Evolutionary conservation across 2,329 filamentous ascomycete genomes (phyloP).

Genomic region (Endothia cerciana): DNA sequence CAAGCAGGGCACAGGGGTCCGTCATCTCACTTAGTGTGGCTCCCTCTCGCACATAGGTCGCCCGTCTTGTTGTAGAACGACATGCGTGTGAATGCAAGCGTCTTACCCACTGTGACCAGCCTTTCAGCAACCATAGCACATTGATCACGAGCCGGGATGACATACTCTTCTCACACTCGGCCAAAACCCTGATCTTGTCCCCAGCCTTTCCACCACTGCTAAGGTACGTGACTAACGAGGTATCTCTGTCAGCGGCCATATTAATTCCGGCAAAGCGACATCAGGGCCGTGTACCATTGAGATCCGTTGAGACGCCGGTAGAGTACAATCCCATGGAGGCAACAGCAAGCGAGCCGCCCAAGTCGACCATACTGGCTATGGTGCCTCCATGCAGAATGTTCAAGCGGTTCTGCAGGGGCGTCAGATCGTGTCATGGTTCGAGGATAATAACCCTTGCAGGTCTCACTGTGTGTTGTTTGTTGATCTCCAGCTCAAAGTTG

Average conservation of each 20-base stretch:
- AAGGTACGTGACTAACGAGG: conserved; percentile 61
- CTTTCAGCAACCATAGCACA: conserved; percentile 7
- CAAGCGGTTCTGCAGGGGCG: conserved; percentile 67
- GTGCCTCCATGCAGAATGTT: conserved; percentile 79
- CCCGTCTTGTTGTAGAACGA: conserved; percentile 63
- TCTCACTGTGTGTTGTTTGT: conserved; percentile 73
- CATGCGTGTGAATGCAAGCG: conserved; percentile 63
- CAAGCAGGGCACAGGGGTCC: not conserved
- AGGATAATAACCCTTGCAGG: not conserved
- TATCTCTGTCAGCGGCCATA: conserved; percentile 8
- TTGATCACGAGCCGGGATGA: not conserved
- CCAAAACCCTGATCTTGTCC: conserved; percentile 59
- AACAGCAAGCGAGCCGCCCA: conserved; percentile 67
- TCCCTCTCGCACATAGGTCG: conserved; percentile 63
- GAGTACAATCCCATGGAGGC: conserved; percentile 66
- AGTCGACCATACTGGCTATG: conserved; percentile 74
- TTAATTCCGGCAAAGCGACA: not conserved
- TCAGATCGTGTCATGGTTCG: not conserved
- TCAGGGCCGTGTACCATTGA: conserved; percentile 53
- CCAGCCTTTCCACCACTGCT: conserved; percentile 61
- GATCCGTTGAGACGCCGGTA: conserved; percentile 67
- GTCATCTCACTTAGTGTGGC: conserved; percentile 65
- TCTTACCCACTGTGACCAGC: conserved; percentile 59
- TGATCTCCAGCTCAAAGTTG: conserved; percentile 75
- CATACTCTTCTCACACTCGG: conserved; percentile 65